These are phyloP conservation scores for Phytophthora fragariaefolia DNA, from an alignment of 352 stramenopile species.

Conservation along the genomic window DNA sequence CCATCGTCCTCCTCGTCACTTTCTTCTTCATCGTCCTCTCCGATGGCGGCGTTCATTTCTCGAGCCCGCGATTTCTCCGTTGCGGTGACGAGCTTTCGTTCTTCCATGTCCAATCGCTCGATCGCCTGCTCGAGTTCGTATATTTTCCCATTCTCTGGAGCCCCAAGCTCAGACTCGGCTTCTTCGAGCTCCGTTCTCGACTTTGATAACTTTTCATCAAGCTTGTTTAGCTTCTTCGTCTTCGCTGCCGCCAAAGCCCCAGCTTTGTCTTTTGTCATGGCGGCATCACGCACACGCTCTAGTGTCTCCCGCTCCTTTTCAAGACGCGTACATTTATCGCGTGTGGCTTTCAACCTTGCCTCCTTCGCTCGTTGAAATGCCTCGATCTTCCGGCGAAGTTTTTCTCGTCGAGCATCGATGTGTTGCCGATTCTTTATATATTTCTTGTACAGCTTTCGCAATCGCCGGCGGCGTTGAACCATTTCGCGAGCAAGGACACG, in stretches of 20 bases:
- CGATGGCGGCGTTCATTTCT: slow-evolving; percentile 36
- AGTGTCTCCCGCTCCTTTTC: slow-evolving; percentile 31
- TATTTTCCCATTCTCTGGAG: slow-evolving; percentile 47
- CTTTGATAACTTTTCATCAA: slow-evolving; percentile 45
- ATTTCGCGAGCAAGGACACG: slow-evolving; percentile 35
- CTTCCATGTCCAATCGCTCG: slow-evolving; percentile 37
- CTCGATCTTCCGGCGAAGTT: slow-evolving; percentile 45
- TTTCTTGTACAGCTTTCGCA: slow-evolving; percentile 48
- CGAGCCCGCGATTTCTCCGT: slow-evolving; percentile 32
- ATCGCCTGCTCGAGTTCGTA: slow-evolving; percentile 53
- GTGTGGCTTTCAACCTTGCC: slow-evolving; percentile 34
- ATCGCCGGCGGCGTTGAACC: slow-evolving; percentile 38
- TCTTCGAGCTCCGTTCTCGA: slow-evolving; percentile 46
- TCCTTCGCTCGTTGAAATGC: slow-evolving; percentile 49
- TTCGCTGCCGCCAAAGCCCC: slow-evolving; percentile 29
- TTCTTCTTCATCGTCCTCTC: slow-evolving; percentile 26
- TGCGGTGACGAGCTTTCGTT: slow-evolving; percentile 27
- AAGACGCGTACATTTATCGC: slow-evolving; percentile 37
- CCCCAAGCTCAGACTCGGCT: slow-evolving; percentile 25
- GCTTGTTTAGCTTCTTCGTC: slow-evolving; percentile 33
- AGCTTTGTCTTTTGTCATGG: slow-evolving; percentile 22
- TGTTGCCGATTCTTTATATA: slow-evolving; percentile 35
- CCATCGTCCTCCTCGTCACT: slow-evolving; percentile 24
- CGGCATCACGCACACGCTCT: slow-evolving; percentile 20
- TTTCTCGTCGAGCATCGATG: slow-evolving; percentile 39